Base-by-base conservation (phyloP, 306 rosid genomes). In the Spatholobus suberectus region DNA sequence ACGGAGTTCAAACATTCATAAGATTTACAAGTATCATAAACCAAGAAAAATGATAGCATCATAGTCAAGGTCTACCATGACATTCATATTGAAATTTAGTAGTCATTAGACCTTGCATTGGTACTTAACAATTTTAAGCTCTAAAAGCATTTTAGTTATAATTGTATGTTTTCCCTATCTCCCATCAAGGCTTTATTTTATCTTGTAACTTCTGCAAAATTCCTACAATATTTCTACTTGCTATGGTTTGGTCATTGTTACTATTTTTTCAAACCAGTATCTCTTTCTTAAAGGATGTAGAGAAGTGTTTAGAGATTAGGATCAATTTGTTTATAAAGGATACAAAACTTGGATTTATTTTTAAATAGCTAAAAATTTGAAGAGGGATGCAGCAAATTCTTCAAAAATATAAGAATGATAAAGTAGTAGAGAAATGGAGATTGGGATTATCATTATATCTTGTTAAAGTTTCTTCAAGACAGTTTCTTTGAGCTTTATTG, bases 21-120 rank as follows among this genome's bases (percentile, higher is more conserved):
- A n/a, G n/a, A n/a, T n/a, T n/a, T n/a, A n/a, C n/a, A n/a, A n/a
- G n/a, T n/a, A n/a, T n/a, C n/a, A n/a, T n/a, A n/a, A n/a, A n/a
- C n/a, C n/a, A n/a, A n/a, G n/a, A n/a, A n/a, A n/a, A n/a, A n/a
- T n/a, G n/a, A n/a, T n/a, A n/a, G n/a, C n/a, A n/a, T n/a, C n/a
- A n/a, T n/a, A n/a, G n/a, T n/a, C n/a, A n/a, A n/a, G n/a, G n/a
- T n/a, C n/a, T n/a, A n/a, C n/a, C n/a, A n/a, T n/a, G n/a, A n/a
- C n/a, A n/a, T n/a, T n/a, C n/a, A n/a, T n/a, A n/a, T n/a, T n/a
- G n/a, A n/a, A n/a, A n/a, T n/a, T n/a, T n/a, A n/a, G n/a, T n/a
- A n/a, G n/a, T n/a, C n/a, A 21, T 34, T 76, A 58, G 61, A 27
- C 71, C 37, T 61, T 81, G 18, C 27, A 40, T 67, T 76, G 86